Base-by-base conservation (phyloP, 2,329 filamentous ascomycete genomes). In the Diaporthe velutina region DNA sequence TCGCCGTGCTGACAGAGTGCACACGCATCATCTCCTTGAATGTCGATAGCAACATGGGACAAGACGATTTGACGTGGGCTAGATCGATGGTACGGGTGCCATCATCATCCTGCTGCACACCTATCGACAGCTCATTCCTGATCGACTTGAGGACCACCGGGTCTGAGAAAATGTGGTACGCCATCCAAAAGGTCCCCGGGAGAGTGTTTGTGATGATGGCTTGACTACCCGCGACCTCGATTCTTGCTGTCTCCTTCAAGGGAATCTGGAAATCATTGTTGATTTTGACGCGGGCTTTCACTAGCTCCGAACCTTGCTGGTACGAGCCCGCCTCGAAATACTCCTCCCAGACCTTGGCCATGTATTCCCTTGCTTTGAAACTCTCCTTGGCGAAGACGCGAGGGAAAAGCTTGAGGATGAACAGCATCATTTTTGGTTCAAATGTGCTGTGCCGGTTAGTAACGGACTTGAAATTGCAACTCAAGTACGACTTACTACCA, bases 151-250 rank as follows among this genome's bases (percentile, higher is more conserved):
- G 77, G 0, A 83, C 76, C 0, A 52, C 50, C 0, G 81, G 79
- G 40, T 83, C 74, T 0, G 84, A 83, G 52, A 81, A 81, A 13
- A 86, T 77, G 61, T 83, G 81, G 40, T 80, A 83, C 0, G 84
- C 50, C 8, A 83, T 76, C 85, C 85, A 86, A 74, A 86, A 86
- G 0, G 80, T 50, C 0, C 84, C 78, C 2, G 83, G 82, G 0
- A 80, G 77, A 0, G 83, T 84, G 73, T 84, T 87, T 35, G 80
- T 80, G 5, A 86, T 77, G 61, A 84, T 79, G 0, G 82, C 85
- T 68, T 85, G 78, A 1, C 79, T 78, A 0, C 80, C 79, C 6
- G 81, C 84, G 54, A 84, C 80, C 73, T 86, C 84, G 6, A 71
- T 71, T n/a, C 68, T 71, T 25, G 68, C 68, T n/a, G 68, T 71